phyloP scores from a whole-genome alignment of 108 stramenopile genomes.

The Cyclotella sp. region DNA sequence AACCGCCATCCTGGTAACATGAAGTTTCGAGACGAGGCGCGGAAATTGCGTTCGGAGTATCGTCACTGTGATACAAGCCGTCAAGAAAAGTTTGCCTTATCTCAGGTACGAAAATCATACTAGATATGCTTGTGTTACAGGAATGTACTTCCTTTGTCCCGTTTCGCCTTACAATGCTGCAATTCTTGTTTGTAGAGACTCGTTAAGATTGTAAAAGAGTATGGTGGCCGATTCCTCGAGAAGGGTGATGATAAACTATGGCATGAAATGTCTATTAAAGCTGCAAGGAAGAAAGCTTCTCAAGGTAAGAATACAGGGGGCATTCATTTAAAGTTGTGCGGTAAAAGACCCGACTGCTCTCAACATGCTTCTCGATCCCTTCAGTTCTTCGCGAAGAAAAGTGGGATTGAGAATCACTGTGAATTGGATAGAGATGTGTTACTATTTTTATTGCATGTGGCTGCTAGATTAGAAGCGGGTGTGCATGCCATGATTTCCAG shows the following conservation, averaged over 20 bases:
- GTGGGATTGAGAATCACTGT: slow-evolving; percentile 32
- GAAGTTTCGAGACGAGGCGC: slow-evolving; percentile 41
- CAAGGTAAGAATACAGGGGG: slow-evolving; percentile 30
- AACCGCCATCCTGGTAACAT: slow-evolving; percentile 42
- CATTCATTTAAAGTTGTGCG: not conserved
- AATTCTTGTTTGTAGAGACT: slow-evolving; percentile 1
- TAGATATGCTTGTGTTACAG: too few relatives aligned
- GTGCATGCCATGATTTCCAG: too few relatives aligned
- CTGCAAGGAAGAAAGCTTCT: slow-evolving; percentile 48
- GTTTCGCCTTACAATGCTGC: not conserved
- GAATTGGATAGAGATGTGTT: not conserved
- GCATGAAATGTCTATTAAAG: slow-evolving; percentile 31
- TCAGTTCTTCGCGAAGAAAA: slow-evolving; percentile 48
- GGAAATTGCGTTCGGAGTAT: slow-evolving; percentile 24
- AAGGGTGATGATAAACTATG: slow-evolving; percentile 38
- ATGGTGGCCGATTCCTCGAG: slow-evolving; percentile 49
- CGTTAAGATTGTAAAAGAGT: slow-evolving; percentile 36
- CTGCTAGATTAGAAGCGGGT: too few relatives aligned
- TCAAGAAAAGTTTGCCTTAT: slow-evolving; percentile 32
- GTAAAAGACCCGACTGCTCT: not conserved
- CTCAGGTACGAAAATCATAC: slow-evolving; percentile 10
- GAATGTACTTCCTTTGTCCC: not conserved
- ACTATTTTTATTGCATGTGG: too few relatives aligned
- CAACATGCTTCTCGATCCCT: not conserved
- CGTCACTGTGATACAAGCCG: slow-evolving; percentile 11